Conservation (phyloP, 495 filamentous ascomycete genomes). For the Emericellopsis terricola region DNA sequence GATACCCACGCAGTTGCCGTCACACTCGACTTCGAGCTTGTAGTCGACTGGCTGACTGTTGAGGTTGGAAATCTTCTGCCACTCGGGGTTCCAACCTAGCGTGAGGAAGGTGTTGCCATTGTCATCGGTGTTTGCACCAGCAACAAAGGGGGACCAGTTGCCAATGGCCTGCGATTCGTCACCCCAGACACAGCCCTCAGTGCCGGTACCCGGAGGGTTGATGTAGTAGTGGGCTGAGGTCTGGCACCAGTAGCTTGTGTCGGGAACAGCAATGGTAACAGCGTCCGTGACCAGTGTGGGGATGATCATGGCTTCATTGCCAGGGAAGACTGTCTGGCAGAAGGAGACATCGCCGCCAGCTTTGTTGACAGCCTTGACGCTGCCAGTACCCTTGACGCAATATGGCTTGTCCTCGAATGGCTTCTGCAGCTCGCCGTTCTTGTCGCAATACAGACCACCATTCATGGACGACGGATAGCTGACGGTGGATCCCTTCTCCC, state of each 20-base stretch:
- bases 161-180: conserved; percentile 42
- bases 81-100: conserved; percentile 70
- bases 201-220: conserved; percentile 49
- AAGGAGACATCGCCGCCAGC: conserved; percentile 44
- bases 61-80: conserved; percentile 34
- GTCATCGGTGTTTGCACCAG: conserved; percentile 52
- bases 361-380: conserved; percentile 46
- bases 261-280: conserved; percentile 54
- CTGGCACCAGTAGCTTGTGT: conserved; percentile 46
- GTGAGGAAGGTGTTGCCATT: conserved; percentile 54
- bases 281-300: conserved; percentile 41
- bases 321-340: conserved; percentile 71
- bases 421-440: conserved; percentile 46
- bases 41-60: conserved; percentile 39
- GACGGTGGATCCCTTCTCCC: conserved; percentile 54
- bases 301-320: conserved; percentile 82
- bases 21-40: conserved; percentile 56
- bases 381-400: conserved; percentile 53
- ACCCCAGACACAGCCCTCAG: conserved; percentile 57
- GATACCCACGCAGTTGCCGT: conserved; percentile 50
- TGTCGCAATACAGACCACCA: conserved; percentile 60
- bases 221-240: conserved; percentile 70
- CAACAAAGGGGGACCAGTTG: conserved; percentile 70
- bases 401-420: conserved; percentile 52
- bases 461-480: conserved; percentile 56